Base-by-base conservation (phyloP, 768 basidiomycete species). In the Obba rivulosa region DNA sequence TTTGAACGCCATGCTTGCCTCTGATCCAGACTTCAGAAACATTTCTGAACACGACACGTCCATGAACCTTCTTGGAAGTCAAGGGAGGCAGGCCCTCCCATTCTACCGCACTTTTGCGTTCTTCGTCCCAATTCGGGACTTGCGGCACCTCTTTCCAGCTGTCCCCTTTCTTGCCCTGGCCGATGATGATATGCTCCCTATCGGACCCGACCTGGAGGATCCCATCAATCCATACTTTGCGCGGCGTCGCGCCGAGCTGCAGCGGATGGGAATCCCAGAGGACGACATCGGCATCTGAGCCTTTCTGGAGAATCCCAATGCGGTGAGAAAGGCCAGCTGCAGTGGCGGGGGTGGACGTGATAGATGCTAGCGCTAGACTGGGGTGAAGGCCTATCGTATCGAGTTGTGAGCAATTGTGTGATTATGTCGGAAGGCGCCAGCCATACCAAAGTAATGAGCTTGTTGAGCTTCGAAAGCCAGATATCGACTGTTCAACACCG, bases 401-500 rank as follows among this genome's bases (percentile, higher is more conserved):
- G 13, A 7, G 5, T 7, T 5, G 13, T 31, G 28, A 31, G 28
- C 7, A 31, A 7, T 11, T 42, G 23, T 9, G 3, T 3, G n/a
- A 7, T 23, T 2, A 2, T 18, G n/a, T 41, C 5, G 36, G 45
- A 17, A n/a, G 38, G 2, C 11, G 10, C 16, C 9, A 17, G 14
- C 2, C 42, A 4, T 51, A 51, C 90, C 89, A 57, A 86, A 90
- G 61, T 83, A 85, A 59, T 85, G 80, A 0, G 85, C 87, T 64
- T 88, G 87, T 57, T 90, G 87, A 3, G 91, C 90, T 63, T 94
- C 91, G 55, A 81, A 87, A 18, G 91, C 60, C 9, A 95, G 73
- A 65, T 85, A 83, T 3, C 91, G 79, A 4, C 84, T 84, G 49
- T 91, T 78, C 41, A 81, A 57, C 2, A 67, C 72, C 1, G 83